Conservation (phyloP, 1,139 yeast genomes). For the Zygosaccharomyces sapae region DNA sequence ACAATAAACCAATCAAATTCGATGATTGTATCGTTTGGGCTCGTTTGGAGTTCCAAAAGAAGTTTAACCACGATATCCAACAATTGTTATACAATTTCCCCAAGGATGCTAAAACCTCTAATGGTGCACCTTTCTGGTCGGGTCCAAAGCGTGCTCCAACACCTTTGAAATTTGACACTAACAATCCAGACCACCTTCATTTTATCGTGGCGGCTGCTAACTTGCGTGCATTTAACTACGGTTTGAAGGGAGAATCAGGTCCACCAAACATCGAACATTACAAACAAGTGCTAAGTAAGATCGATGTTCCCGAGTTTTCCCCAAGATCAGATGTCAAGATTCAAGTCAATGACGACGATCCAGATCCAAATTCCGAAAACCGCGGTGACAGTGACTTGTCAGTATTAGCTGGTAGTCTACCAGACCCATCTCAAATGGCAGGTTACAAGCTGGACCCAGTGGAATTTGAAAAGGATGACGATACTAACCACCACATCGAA, state of each 20-base stretch:
- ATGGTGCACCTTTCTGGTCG: conserved; percentile 95
- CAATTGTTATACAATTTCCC: conserved; percentile 94
- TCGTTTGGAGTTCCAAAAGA: conserved; percentile 77
- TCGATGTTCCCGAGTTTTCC: conserved; percentile 59
- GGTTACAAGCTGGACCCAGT: conserved; percentile 83
- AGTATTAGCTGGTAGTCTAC: conserved; percentile 68
- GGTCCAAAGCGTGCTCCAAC: conserved; percentile 97
- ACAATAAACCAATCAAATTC: conserved; percentile 79
- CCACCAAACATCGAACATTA: conserved; percentile 45
- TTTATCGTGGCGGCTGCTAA: conserved; percentile 89
- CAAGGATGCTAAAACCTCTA: conserved; percentile 81
- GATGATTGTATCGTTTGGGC: conserved; percentile 98
- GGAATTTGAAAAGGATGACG: conserved; percentile 97
- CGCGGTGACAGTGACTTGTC: conserved; percentile 56
- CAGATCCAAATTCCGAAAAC: conserved; percentile 64
- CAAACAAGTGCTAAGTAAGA: conserved; percentile 46
- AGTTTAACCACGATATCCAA: conserved; percentile 77
- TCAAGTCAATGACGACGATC: conserved; percentile 85
- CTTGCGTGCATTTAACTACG: conserved; percentile 84
- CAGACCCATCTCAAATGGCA: conserved; percentile 83
- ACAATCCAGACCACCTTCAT: conserved; percentile 72
- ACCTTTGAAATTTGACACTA: conserved; percentile 70
- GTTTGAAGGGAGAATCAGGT: conserved; percentile 63
- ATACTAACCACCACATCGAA: conserved; percentile 91
- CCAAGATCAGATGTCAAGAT: conserved; percentile 77